Evolutionary conservation across 2,329 filamentous ascomycete species (phyloP), one percentile per base, ranked within the genome.

Genomic region (Chaetomiaceae sp.): DNA sequence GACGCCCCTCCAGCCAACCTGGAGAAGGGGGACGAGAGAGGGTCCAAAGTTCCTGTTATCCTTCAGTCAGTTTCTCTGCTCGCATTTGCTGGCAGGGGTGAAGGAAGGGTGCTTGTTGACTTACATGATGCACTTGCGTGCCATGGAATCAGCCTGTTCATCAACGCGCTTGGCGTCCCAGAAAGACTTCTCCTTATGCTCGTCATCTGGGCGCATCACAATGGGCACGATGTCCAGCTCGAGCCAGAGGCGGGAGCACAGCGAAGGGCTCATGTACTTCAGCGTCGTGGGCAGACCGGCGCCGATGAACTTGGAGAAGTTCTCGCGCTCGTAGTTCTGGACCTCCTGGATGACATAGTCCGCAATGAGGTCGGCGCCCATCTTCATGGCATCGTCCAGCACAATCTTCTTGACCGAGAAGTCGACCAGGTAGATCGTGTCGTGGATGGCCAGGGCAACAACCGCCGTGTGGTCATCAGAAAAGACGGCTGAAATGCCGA

Each of bases 61-160:
- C n/a, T n/a, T n/a, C n/a, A n/a, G n/a, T n/a, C n/a, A n/a, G n/a
- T n/a, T n/a, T n/a, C n/a, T n/a, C n/a, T n/a, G n/a, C n/a, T n/a
- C n/a, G n/a, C n/a, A n/a, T n/a, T n/a, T n/a, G n/a, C n/a, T n/a
- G 38, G 30, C 17, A 22, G n/a, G 14, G 22, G 6, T 19, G 27
- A n/a, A 22, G 39, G 19, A 29, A 12, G 34, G 27, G 11, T 32
- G 8, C 2, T 6, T 35, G 9, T 11, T 7, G 4, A 67, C 76
- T 65, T 65, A 85, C 82, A 82, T 77, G 51, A 89, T 75, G 62
- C 84, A 88, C 68, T 89, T 90, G 51, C 87, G 75, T 2, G 83
- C 83, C 77, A 90, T 85, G 1, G 83, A 86, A 60, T 91, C 87
- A 1, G 87, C 86, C 62, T 89, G 82, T 61, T 93, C 87, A 57